These are phyloP conservation scores for Tephrocybe rancida DNA, from an alignment of 768 basidiomycete species.

Conservation along the genomic window DNA sequence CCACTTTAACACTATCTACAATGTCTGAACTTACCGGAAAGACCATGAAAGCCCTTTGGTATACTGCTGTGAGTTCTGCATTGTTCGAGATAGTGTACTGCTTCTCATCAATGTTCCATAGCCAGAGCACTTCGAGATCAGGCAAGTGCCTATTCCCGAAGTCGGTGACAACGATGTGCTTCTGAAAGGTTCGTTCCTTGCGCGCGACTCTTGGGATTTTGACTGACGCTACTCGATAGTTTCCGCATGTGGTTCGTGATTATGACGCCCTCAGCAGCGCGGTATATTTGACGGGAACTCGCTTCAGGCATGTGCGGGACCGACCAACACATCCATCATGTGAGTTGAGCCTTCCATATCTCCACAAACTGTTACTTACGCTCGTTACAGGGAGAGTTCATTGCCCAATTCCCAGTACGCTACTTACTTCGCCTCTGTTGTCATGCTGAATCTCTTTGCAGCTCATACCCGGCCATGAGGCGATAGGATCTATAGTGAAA, in stretches of 20 bases:
- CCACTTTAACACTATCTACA: constrained; percentile 3
- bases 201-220: constrained; percentile 3
- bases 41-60: constrained; percentile 70
- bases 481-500: constrained; percentile 71
- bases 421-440: background rate
- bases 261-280: background rate
- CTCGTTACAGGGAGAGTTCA: constrained; percentile 50
- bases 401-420: constrained; percentile 57
- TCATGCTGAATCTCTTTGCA: constrained; percentile 20
- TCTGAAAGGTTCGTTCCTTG: constrained; percentile 53
- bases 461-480: constrained; percentile 78
- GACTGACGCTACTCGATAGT: constrained; percentile 27
- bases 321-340: constrained; percentile 68
- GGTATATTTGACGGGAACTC: background rate
- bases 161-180: constrained; percentile 72
- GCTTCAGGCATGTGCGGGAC: constrained; percentile 55
- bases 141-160: constrained; percentile 66
- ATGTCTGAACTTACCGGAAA: constrained; percentile 45
- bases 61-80: constrained; percentile 48
- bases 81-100: constrained; percentile 6
- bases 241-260: constrained; percentile 39
- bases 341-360: constrained; percentile 15
- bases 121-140: constrained; percentile 70
- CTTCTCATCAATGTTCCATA: constrained; percentile 26
- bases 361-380: background rate